phyloP scores from a whole-genome alignment of 1,284 basidiomycete genomes.

The Pseudomicrostroma phylloplanum region DNA sequence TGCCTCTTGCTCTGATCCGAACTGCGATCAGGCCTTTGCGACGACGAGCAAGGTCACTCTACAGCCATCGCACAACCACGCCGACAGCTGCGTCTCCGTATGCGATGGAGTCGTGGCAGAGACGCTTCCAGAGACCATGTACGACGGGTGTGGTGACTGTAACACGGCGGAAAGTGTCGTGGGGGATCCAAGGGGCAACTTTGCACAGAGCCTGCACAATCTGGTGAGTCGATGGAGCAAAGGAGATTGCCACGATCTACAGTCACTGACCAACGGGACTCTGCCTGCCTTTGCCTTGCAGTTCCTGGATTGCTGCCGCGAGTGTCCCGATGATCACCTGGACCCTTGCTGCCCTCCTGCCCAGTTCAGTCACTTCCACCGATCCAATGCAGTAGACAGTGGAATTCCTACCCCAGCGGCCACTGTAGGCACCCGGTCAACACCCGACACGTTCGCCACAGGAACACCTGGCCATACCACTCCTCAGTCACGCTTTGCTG shows the following conservation, averaged over 20 bases:
- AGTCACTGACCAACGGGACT: background rate
- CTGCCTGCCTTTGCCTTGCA: background rate
- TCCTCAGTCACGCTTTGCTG: background rate
- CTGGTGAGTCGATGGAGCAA: constrained; percentile 6
- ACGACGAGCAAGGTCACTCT: too few relatives aligned
- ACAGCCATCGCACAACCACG: too few relatives aligned
- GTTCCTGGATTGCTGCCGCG: constrained; percentile 7
- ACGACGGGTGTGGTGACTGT: background rate
- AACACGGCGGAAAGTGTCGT: background rate
- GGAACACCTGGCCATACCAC: background rate
- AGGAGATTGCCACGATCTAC: background rate
- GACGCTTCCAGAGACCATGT: background rate
- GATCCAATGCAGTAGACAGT: background rate
- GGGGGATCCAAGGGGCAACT: background rate
- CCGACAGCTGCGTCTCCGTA: too few relatives aligned
- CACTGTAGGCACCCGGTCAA: background rate
- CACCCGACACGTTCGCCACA: background rate
- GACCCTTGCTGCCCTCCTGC: constrained; percentile 8
- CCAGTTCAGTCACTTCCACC: background rate
- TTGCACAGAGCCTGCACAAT: constrained; percentile 6
- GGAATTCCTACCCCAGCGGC: background rate
- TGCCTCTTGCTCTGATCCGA: too few relatives aligned
- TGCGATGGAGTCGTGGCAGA: too few relatives aligned
- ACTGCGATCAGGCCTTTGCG: too few relatives aligned
- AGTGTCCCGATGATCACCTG: constrained; percentile 8